Evolutionary conservation across 148 eudicot genomes (phyloP), one percentile per base, ranked within the genome.

Genomic region (Chenopodium formosanum): DNA sequence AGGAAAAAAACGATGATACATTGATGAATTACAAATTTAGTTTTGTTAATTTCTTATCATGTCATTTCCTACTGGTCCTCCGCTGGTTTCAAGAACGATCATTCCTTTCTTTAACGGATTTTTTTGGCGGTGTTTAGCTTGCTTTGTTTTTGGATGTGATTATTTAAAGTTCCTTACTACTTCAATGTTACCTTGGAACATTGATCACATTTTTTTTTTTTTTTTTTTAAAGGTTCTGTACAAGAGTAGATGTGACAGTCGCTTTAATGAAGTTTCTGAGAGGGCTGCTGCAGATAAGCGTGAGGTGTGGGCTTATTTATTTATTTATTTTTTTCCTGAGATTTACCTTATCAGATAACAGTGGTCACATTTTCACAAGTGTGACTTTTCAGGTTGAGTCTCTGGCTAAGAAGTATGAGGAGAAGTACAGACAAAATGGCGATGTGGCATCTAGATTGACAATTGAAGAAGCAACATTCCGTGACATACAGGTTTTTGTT

Each of bases 391-490:
- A 96, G 99, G 95, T 88, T 84, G 99, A 94, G 81, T 78, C 85
- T 60, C 84, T 96, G 75, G 92, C 92, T 44, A 96, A 94, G 85
- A 92, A 94, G 85, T 96, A 96, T 84, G 99, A 96, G 86, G 98
- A 96, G 82, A 92, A 89, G 84, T 96, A 92, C 90, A 90, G 84
- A 81, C 98, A 96, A 88, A 73, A 75, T 84, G 98, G 99, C 85
- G 94, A 94, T 88, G 99, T 94, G 63, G 97, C 98, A 46, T 96
- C 99, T 52, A 94, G 87, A 82, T 84, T 96, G 84, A 88, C 95
- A n/a, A 89, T 96, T 78, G 98, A 96, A 88, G 99, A 96, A 88
- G 90, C 98, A 64, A 92, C 99, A 34, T 96, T 96, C 82, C 95
- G 99, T 46, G 99, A 94, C 87, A 92, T 96, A 86, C 99, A 96